phyloP scores from a whole-genome alignment of 2,329 filamentous ascomycete species.

The Talaromyces marneffei region DNA sequence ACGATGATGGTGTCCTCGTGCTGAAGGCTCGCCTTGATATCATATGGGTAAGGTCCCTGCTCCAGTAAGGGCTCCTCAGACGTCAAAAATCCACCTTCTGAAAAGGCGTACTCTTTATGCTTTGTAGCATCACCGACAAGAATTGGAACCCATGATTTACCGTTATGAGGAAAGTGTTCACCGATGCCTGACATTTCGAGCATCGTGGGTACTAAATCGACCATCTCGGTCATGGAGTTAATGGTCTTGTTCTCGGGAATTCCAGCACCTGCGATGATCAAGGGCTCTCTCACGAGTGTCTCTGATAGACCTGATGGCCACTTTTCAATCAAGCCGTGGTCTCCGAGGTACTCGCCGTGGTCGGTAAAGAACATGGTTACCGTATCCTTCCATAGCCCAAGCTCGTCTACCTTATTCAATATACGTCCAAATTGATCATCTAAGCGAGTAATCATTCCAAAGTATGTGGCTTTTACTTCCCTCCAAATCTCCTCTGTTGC shows the following conservation, averaged over 20 bases:
- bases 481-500: constrained; percentile 41
- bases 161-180: constrained; percentile 40
- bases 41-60: constrained; percentile 41
- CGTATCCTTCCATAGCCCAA: constrained; percentile 35
- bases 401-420: constrained; percentile 23
- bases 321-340: constrained; percentile 46
- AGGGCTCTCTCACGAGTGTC: constrained; percentile 39
- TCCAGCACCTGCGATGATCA: constrained; percentile 41
- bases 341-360: constrained; percentile 43
- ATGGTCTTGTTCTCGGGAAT: constrained; percentile 32
- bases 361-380: constrained; percentile 36
- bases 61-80: constrained; percentile 45
- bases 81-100: constrained; percentile 42
- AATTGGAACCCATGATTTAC: constrained; percentile 30
- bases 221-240: constrained; percentile 41
- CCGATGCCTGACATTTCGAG: constrained; percentile 36
- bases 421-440: constrained; percentile 45
- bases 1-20: constrained; percentile 42
- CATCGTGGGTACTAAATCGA: constrained; percentile 43
- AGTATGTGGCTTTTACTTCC: constrained; percentile 44
- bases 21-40: constrained; percentile 43
- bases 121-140: constrained; percentile 18
- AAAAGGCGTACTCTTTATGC: constrained; percentile 39
- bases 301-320: constrained; percentile 44
- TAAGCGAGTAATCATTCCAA: constrained; percentile 44